These are phyloP conservation scores for Verticillium longisporum DNA, from an alignment of 2,329 filamentous ascomycete species.

Conservation along the genomic window DNA sequence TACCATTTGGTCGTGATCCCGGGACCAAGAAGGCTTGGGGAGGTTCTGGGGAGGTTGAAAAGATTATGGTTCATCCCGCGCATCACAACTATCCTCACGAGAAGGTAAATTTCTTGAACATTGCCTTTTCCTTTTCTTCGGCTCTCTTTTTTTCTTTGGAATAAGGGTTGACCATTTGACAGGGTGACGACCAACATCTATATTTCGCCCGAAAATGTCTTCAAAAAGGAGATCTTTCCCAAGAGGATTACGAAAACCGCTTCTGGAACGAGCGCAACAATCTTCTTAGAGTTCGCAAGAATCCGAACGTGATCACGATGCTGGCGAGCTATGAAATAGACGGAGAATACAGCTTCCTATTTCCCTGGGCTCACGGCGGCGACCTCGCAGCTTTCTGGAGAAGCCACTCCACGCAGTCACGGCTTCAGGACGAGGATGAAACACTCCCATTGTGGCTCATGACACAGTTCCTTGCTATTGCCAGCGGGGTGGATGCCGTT, in stretches of 20 bases:
- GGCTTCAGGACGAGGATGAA: not conserved
- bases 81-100: not conserved
- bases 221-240: not conserved
- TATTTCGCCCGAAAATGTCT: not conserved
- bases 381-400: conserved; percentile 6
- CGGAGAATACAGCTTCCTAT: conserved; percentile 7
- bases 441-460: conserved; percentile 3
- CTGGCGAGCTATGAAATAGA: conserved; percentile 9
- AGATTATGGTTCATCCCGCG: not conserved
- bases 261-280: not conserved
- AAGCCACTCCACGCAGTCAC: conserved; percentile 1
- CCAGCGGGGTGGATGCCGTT: not conserved
- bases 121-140: not conserved
- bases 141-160: not conserved
- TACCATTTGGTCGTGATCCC: not conserved
- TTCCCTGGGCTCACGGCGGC: conserved; percentile 11
- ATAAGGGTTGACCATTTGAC: not conserved
- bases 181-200: not conserved
- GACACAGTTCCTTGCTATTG: conserved; percentile 9
- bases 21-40: not conserved
- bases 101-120: not conserved
- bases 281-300: not conserved
- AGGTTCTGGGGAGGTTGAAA: not conserved
- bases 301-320: conserved; percentile 6
- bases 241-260: not conserved